These are phyloP conservation scores for Ganoderma leucocontextum DNA, from an alignment of 1,284 basidiomycete genomes.

Conservation along the genomic window DNA sequence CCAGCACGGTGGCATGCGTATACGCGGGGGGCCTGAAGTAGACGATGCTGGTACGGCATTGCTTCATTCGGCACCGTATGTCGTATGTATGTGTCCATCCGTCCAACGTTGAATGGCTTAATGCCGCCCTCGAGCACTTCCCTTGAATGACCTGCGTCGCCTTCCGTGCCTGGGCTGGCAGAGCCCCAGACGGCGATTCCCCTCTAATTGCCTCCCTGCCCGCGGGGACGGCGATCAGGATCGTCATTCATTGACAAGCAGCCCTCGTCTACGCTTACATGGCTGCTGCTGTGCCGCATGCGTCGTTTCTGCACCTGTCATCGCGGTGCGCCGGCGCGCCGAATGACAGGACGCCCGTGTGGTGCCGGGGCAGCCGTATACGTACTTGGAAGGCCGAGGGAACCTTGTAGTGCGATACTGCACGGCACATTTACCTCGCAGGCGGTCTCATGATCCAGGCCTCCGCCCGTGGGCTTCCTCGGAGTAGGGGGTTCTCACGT, in stretches of 20 bases:
- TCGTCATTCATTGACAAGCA: neutral
- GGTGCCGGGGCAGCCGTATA: neutral
- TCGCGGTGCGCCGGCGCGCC: neutral
- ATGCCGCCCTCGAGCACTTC: slow-evolving; percentile 3
- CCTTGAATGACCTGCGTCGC: neutral
- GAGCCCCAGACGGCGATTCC: neutral
- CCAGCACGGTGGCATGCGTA: neutral
- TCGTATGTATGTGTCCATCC: slow-evolving; percentile 1
- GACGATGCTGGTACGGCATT: neutral
- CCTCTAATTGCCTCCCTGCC: neutral
- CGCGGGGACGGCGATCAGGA: neutral
- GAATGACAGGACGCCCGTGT: slow-evolving; percentile 4
- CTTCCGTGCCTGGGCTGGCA: neutral
- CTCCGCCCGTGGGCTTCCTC: neutral
- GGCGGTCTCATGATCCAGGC: neutral
- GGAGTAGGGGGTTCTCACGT: neutral
- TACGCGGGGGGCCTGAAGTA: neutral
- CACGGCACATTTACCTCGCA: neutral
- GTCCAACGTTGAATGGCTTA: neutral
- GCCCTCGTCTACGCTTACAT: neutral
- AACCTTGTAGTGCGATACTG: neutral
- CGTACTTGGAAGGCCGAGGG: slow-evolving; percentile 7
- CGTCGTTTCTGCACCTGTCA: slow-evolving; percentile 4
- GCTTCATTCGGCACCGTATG: neutral
- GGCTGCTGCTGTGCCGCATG: neutral